Evolutionary conservation across 306 rosid species (phyloP), one percentile per base, ranked within the genome.

Genomic region (Albizia julibrissin): DNA sequence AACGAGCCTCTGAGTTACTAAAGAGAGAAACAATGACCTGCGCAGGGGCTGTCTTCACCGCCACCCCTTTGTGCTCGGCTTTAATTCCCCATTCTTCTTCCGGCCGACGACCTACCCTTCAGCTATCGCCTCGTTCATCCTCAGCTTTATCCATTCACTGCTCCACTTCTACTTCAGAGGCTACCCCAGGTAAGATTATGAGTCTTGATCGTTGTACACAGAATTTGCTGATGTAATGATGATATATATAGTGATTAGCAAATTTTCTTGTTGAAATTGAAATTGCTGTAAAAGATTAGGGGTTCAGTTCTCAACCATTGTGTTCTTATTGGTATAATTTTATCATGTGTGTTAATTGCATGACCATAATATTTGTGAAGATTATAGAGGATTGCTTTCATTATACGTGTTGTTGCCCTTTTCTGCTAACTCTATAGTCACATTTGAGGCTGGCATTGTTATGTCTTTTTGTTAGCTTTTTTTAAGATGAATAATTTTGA

Each of bases 121-220:
- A 29, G 13, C 76, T 76, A 56, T 39, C 37, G 1, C 0, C 43
- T 80, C 76, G 16, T n/a, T 34, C 69, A 24, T 64, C 37, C 58
- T n/a, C 69, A 3, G 31, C 70, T 79, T 43, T 56, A 16, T 81
- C 68, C 31, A 76, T 83, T 72, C 82, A 34, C 64, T 76, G 77
- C 69, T 86, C 89, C 49, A 39, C 50, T 86, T 86, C 86, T 64
- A 26, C 75, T 66, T 72, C 82, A 44, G 65, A 83, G 75, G 83
- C 61, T 77, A 19, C 69, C 43, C 74, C 83, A 79, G 89, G 89
- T 86, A 22, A 82, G 21, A 15, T 27, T 21, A 58, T 19, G 58
- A 16, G 34, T 37, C 71, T n/a, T 61, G 29, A n/a, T 77, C 42
- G 26, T 72, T 7, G 3, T 64, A 31, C 73, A 12, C 21, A 33